Percentiles rank a stretch among this genome's conserved stretches.
These are phyloP conservation scores for Aspergillus chevalieri DNA, from an alignment of 2,329 filamentous ascomycete species.

Conservation along the genomic window DNA sequence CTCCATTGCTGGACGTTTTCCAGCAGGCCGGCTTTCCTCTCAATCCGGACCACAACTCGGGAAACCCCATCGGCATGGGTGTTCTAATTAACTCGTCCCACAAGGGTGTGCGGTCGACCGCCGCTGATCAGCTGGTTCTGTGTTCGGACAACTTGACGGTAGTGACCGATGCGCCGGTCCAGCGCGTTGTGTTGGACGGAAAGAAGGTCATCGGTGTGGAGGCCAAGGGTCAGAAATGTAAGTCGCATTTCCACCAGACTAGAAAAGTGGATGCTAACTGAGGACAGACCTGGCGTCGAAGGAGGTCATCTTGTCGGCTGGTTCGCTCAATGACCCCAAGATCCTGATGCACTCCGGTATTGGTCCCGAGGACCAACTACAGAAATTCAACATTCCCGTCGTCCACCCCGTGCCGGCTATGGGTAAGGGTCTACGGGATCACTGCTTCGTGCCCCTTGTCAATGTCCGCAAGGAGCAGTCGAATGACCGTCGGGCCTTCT, in stretches of 20 bases:
- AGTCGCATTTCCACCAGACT: constrained; percentile 7
- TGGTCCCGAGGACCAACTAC: constrained; percentile 39
- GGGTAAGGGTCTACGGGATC: constrained; percentile 28
- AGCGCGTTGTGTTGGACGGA: constrained; percentile 43
- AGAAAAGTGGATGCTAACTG: not conserved
- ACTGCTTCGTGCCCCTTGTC: not conserved
- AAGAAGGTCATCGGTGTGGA: constrained; percentile 44
- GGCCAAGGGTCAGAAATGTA: constrained; percentile 36
- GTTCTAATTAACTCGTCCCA: constrained; percentile 46
- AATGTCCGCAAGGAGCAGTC: not conserved
- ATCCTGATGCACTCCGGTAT: constrained; percentile 47
- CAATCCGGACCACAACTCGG: constrained; percentile 54
- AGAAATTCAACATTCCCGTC: constrained; percentile 36
- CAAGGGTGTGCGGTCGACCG: constrained; percentile 46
- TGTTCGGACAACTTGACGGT: constrained; percentile 49
- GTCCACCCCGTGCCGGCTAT: constrained; percentile 36
- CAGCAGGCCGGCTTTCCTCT: constrained; percentile 44
- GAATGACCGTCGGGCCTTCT: not conserved
- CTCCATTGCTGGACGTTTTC: constrained; percentile 42
- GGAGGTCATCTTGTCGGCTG: constrained; percentile 37
- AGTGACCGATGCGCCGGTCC: constrained; percentile 44
- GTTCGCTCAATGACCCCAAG: constrained; percentile 34
- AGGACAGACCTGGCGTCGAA: constrained; percentile 26
- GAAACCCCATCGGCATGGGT: constrained; percentile 53
- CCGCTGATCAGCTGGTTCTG: constrained; percentile 44